Conservation (phyloP, 2,329 filamentous ascomycete genomes). For the Talaromyces amestolkiae region DNA sequence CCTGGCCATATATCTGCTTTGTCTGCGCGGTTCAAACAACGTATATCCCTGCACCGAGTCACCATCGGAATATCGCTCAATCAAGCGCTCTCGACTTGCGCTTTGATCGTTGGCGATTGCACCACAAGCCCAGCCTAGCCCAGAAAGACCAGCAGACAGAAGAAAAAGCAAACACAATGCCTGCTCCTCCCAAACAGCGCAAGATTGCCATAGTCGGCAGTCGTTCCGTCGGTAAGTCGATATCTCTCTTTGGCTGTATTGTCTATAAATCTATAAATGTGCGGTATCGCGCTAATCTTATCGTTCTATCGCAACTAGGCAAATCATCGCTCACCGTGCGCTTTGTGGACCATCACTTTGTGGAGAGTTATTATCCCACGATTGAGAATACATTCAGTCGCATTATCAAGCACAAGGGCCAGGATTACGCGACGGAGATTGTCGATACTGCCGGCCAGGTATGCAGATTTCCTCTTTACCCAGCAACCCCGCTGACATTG, state of each 20-base stretch:
- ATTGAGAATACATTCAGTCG: constrained; percentile 99
- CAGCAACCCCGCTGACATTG: not conserved
- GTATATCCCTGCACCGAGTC: not conserved
- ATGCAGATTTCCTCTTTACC: constrained; percentile 30
- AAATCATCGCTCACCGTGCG: constrained; percentile 97
- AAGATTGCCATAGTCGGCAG: constrained; percentile 96
- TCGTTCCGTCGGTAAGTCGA: constrained; percentile 73
- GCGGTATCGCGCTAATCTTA: constrained; percentile 1
- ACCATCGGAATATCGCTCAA: constrained; percentile 3
- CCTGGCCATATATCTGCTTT: not conserved
- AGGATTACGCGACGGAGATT: constrained; percentile 94
- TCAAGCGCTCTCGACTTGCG: constrained; percentile 2
- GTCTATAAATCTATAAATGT: not conserved
- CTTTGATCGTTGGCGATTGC: constrained; percentile 4
- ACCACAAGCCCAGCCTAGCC: constrained; percentile 2
- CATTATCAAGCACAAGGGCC: constrained; percentile 85
- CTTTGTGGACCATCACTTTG: constrained; percentile 96
- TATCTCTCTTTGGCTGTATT: not conserved
- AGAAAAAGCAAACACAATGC: constrained; percentile 49
- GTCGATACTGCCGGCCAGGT: constrained; percentile 97
- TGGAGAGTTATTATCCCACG: constrained; percentile 98
- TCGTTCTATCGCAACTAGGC: constrained; percentile 47
- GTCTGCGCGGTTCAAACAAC: not conserved
- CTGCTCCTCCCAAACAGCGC: constrained; percentile 75
- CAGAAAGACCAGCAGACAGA: constrained; percentile 9